Evolutionary conservation across 257 asterid species (phyloP), one percentile per base, ranked within the genome.

Genomic region (Penstemon newberryi): DNA sequence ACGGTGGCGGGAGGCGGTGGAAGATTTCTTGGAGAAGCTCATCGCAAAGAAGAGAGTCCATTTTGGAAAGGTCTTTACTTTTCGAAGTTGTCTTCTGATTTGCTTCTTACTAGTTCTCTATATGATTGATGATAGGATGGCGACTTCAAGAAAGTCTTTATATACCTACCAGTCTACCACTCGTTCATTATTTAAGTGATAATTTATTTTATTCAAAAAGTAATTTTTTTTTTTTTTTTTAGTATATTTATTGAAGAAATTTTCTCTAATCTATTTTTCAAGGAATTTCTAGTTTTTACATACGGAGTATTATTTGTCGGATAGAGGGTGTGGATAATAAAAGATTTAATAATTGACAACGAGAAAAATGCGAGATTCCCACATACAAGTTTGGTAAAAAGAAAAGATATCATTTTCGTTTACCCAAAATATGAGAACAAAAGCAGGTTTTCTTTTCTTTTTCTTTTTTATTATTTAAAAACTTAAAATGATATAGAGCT

Each of bases 11-110:
- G 3, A 92, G 76, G 62, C 86, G 96, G 84, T 64, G 86, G 83
- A 92, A 87, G 70, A 92, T 86, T 81, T 92, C 96, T 74, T 82
- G 88, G 52, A 87, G 70, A 52, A 87, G 89, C 77, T 92, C 96
- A 10, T 92, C 98, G 74, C 95, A 87, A 49, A 92, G 83, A 55
- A 87, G 67, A 3, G 84, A 3, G 55, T 86, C 96, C 96, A 92
- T 91, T 39, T 6, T 44, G 8, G n/a, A 41, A 25, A 9, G 44
- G 36, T 54, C 36, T 73, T 6, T 15, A 3, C 0, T 11, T 56
- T 19, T 6, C 1, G 37, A 8, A 5, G 0, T 44, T 42, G 5
- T 6, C 0, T 42, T 72, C 7, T n/a, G 12, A 3, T 13, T 66
- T 9, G 19, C 19, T 7, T 33, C 25, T 9, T 2, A 36, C 12